Evolutionary conservation across 2,329 filamentous ascomycete genomes (phyloP), one percentile per base, ranked within the genome.

Genomic region (Sarocladium oryzae): DNA sequence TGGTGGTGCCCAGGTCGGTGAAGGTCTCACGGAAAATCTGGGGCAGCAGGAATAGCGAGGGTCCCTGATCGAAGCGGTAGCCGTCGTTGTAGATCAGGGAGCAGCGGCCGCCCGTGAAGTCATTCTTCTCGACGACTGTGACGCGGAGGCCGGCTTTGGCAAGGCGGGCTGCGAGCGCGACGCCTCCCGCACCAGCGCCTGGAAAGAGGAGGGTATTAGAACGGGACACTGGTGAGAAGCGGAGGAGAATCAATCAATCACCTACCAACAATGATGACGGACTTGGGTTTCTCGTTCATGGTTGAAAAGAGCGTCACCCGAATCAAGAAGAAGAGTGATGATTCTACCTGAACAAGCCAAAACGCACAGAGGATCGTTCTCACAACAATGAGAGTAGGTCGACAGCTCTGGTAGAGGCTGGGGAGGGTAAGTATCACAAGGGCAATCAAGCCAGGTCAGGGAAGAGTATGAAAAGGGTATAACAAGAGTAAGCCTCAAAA

Each of bases 51-150:
- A 89, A 76, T 3, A 89, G 76, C 1, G 85, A 89, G 0, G 86
- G 86, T 0, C 86, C 86, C 70, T 89, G 85, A 61, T 90, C 86
- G 69, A 89, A 89, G 52, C 86, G 80, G 64, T 82, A 81, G 51
- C 78, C 81, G 45, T 78, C 68, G 53, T 78, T 69, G 50, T 78
- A 69, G 33, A 89, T 75, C 23, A 89, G 67, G 40, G 80, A 85
- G 66, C 85, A 89, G 51, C 86, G 74, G 3, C 86, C 86, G 41
- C 86, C 86, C 0, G 81, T 84, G 63, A 86, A 87, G 52, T 70
- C 69, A 61, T 89, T 89, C 72, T 89, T 89, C 66, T 90, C 86
- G n/a, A 89, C 68, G 2, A 89, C 82, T 0, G 84, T 89, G n/a
- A 89, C 86, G 30, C 75, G 64, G 63, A 85, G 82, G 35, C 86